Percentiles rank a stretch among this genome's conserved stretches.
phyloP scores from a whole-genome alignment of 148 eudicot species.

The Chenopodium album region DNA sequence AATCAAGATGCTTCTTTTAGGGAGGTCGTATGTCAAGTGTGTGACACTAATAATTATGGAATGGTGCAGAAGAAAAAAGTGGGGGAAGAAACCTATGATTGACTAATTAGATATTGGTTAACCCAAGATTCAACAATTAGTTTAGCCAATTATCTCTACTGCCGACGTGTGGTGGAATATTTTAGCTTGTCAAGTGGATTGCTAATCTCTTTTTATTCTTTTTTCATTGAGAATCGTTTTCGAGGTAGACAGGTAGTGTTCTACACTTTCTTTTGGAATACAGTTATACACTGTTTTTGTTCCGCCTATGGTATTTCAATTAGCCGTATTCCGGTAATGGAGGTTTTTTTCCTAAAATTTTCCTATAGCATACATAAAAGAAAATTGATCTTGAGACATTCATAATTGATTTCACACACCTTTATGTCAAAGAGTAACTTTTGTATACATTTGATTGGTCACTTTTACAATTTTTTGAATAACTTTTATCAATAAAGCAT shows the following conservation, averaged over 20 bases:
- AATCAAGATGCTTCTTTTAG: background rate
- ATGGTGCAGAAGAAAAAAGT: background rate
- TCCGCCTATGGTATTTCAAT: too few relatives aligned
- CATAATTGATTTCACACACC: too few relatives aligned
- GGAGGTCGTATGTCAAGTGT: background rate
- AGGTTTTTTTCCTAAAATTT: too few relatives aligned
- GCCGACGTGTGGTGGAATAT: slow-evolving; percentile 9
- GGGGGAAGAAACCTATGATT: background rate
- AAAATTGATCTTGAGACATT: too few relatives aligned
- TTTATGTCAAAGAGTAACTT: too few relatives aligned
- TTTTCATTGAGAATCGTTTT: background rate
- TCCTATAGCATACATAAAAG: too few relatives aligned
- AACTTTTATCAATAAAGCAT: too few relatives aligned
- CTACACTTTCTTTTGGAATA: too few relatives aligned
- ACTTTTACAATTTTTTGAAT: too few relatives aligned
- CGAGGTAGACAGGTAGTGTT: background rate
- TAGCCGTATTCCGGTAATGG: too few relatives aligned
- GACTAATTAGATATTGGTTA: slow-evolving; percentile 9
- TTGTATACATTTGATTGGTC: too few relatives aligned
- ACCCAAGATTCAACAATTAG: background rate
- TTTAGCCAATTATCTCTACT: slow-evolving; percentile 1
- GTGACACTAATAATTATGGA: slow-evolving; percentile 2
- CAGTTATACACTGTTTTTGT: too few relatives aligned
- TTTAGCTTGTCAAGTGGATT: background rate
- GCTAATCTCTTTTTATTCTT: background rate